Evolutionary conservation across 2,329 filamentous ascomycete species (phyloP), one percentile per base, ranked within the genome.

Genomic region (Aspergillaceae sp.): DNA sequence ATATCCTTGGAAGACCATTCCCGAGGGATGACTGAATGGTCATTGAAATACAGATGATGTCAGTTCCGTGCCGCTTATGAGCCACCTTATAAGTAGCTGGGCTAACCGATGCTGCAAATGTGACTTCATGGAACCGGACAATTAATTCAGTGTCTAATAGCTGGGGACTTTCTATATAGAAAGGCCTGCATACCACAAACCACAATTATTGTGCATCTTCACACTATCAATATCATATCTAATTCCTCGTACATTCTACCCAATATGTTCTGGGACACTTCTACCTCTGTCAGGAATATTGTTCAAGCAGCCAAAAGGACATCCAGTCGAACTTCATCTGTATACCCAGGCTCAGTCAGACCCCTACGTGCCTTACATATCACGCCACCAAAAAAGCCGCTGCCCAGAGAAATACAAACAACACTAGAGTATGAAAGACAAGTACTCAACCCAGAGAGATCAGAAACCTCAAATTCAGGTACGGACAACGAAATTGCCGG

Each of bases 401-500:
- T 19, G 34, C 34, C 34, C 34, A 36, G n/a, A n/a, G 34, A 36
- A 36, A 36, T 36, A 11, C 34, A 36, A 36, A 36, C 34, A 19
- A 36, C 34, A 36, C n/a, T 36, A 40, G 47, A 48, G 10, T 44
- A 47, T 8, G 56, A 58, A 34, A 45, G 56, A 27, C 48, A 51
- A 27, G 47, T 48, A 10, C 51, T 60, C 10, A 50, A 51, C 29
- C 54, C 56, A 0, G 50, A 53, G 29, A 45, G 51, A 19, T 36
- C 43, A 4, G 59, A 61, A 19, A 59, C 50, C 5, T 55, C 54
- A 28, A 51, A 57, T 40, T 53, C 51, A 7, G 59, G 59, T n/a
- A 54, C 57, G 7, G 59, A 61, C 32, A 57, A 59, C 27, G 58
- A 56, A 43, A 56, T 59, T 6, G 58, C 50, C 1, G 48, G 47